These are phyloP conservation scores for Rhizoclosmatium sp. DNA, from an alignment of 192 early-diverging fungal genomes.

Conservation along the genomic window DNA sequence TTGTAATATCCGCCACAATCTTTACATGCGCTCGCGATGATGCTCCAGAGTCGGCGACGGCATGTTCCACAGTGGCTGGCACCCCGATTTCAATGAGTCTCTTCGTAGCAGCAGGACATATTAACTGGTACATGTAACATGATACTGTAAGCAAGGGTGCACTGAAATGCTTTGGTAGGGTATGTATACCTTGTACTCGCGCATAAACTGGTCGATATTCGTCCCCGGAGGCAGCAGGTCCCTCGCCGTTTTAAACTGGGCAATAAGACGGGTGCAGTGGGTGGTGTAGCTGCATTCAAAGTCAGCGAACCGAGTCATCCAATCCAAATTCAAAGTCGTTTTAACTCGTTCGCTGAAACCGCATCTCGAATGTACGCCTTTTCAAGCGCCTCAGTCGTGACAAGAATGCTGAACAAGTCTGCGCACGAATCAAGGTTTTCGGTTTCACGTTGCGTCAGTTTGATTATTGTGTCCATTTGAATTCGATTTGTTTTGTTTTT, in stretches of 20 bases:
- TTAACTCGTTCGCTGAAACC: constrained; percentile 80
- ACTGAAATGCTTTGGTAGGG: no score
- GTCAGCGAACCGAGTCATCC: not conserved
- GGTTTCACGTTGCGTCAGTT: constrained; percentile 62
- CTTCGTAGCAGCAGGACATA: constrained; percentile 85
- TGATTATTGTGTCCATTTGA: constrained; percentile 29
- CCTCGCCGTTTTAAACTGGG: constrained; percentile 88
- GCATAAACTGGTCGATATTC: constrained; percentile 61
- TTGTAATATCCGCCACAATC: constrained; percentile 78
- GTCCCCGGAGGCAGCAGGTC: constrained; percentile 46
- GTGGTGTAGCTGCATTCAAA: constrained; percentile 78
- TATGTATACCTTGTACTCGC: constrained; percentile 72
- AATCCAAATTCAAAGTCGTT: not conserved
- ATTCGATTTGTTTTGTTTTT: constrained; percentile 13
- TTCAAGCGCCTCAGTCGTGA: constrained; percentile 91
- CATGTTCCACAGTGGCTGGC: constrained; percentile 94
- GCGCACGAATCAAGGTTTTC: constrained; percentile 93
- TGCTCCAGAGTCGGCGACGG: constrained; percentile 48
- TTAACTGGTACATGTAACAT: constrained; percentile 52
- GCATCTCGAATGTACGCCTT: constrained; percentile 91
- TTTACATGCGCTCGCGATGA: constrained; percentile 59
- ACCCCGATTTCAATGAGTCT: constrained; percentile 91
- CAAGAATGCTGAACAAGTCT: constrained; percentile 90
- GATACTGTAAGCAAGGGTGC: no score
- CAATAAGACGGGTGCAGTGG: constrained; percentile 86